Percentiles rank a stretch among this genome's conserved stretches.
Conservation (phyloP, 2,329 filamentous ascomycete genomes). For the Nigrospora osmanthi region DNA sequence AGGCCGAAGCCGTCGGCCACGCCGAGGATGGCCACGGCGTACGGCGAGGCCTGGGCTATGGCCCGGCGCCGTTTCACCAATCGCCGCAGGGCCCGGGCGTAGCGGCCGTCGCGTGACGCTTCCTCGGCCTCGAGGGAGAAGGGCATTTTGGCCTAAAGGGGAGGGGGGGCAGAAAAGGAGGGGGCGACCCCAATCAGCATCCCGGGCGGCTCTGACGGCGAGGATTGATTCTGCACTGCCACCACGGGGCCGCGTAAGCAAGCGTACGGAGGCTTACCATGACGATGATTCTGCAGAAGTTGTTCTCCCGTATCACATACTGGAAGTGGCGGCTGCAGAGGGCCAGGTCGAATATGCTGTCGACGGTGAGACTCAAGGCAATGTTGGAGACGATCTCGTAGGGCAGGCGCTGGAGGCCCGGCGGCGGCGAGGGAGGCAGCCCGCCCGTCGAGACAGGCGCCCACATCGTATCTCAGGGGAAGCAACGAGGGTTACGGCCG, state of each 20-base stretch:
- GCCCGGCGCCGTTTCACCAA: slow-evolving; percentile 54
- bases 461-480: too few relatives aligned
- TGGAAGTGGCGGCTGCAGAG: slow-evolving; percentile 42
- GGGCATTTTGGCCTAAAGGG: slow-evolving; percentile 22
- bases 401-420: slow-evolving; percentile 31
- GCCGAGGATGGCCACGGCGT: slow-evolving; percentile 50
- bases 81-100: slow-evolving; percentile 47
- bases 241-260: neutral
- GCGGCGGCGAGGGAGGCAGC: neutral
- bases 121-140: slow-evolving; percentile 22
- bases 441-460: too few relatives aligned
- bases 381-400: slow-evolving; percentile 59
- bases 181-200: neutral
- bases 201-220: too few relatives aligned
- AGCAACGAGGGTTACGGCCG: too few relatives aligned
- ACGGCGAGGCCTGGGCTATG: slow-evolving; percentile 54
- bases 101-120: slow-evolving; percentile 23
- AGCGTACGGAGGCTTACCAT: neutral
- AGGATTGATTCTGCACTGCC: too few relatives aligned
- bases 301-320: slow-evolving; percentile 42
- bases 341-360: slow-evolving; percentile 50
- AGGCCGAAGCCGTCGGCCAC: slow-evolving; percentile 56
- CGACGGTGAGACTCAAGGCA: slow-evolving; percentile 42
- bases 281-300: slow-evolving; percentile 31
- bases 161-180: slow-evolving; percentile 3